Evolutionary conservation across 2,329 filamentous ascomycete genomes (phyloP).

Genomic region (Sporothrix humicola): DNA sequence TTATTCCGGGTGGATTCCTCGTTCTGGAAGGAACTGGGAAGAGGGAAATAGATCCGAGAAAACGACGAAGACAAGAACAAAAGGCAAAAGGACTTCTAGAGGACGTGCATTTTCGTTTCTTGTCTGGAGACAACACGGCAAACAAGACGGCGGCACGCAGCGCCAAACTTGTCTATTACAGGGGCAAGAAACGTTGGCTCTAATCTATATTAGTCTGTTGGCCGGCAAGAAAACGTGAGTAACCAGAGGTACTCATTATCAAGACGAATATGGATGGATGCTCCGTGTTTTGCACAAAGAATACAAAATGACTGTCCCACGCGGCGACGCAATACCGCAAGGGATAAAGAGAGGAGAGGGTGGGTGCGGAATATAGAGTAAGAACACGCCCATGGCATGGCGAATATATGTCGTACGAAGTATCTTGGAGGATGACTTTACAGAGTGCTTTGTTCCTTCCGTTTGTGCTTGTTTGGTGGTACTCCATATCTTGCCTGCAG

Average conservation of each 20-base stretch:
- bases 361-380: neutral
- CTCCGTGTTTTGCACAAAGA: slow-evolving; percentile 3
- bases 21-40: slow-evolving; percentile 8
- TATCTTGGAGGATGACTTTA: neutral
- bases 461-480: no score
- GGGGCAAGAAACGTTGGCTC: no score
- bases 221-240: neutral
- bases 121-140: slow-evolving; percentile 15
- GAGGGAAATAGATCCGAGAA: slow-evolving; percentile 31
- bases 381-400: slow-evolving; percentile 4
- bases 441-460: neutral
- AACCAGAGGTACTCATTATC: neutral
- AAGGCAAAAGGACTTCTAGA: slow-evolving; percentile 5
- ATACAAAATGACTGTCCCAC: neutral
- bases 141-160: neutral
- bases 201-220: neutral
- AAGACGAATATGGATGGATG: neutral
- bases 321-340: neutral
- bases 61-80: neutral
- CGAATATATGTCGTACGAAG: neutral
- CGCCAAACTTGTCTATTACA: no score
- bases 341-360: neutral
- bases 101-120: slow-evolving; percentile 6
- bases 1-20: slow-evolving; percentile 21
- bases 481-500: no score